A percentile compares a stretch with the other conserved stretches of the same genome.
phyloP scores from a whole-genome alignment of 202 grass and related monocot genomes.

The Panicum hallii region DNA sequence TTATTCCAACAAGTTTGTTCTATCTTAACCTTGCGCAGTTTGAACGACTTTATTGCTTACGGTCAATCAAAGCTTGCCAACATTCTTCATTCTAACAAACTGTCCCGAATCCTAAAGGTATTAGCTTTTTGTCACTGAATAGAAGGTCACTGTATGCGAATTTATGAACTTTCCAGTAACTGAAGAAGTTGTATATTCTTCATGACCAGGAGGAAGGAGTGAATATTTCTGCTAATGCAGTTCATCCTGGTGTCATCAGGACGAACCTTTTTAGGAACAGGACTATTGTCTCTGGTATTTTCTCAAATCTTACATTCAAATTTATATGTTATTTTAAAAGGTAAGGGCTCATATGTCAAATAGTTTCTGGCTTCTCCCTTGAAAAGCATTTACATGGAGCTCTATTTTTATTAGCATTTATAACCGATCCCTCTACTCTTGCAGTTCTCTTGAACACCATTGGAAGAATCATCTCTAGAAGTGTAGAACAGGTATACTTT shows the following conservation, averaged over 20 bases:
- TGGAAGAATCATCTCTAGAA: conserved; percentile 46
- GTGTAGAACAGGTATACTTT: conserved; percentile 38
- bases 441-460: conserved; percentile 35
- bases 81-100: conserved; percentile 74
- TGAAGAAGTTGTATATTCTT: neutral
- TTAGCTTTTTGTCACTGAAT: neutral
- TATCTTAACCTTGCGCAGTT: conserved; percentile 52
- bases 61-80: conserved; percentile 87
- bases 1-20: neutral
- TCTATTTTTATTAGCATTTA: neutral
- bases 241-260: conserved; percentile 71
- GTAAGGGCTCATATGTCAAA: neutral
- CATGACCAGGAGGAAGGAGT: conserved; percentile 60
- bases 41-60: conserved; percentile 59
- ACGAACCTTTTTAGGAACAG: conserved; percentile 74
- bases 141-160: neutral
- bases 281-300: conserved; percentile 59
- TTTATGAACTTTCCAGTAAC: neutral
- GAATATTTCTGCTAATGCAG: conserved; percentile 72
- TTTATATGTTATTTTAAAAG: neutral
- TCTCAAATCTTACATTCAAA: neutral
- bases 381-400: neutral
- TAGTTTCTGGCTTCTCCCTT: neutral
- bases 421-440: neutral
- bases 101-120: conserved; percentile 69